A percentile compares a stretch with the other conserved stretches of the same genome.
These are phyloP conservation scores for Pezizomycotina sp. DNA, from an alignment of 2,329 filamentous ascomycete genomes.

Conservation along the genomic window DNA sequence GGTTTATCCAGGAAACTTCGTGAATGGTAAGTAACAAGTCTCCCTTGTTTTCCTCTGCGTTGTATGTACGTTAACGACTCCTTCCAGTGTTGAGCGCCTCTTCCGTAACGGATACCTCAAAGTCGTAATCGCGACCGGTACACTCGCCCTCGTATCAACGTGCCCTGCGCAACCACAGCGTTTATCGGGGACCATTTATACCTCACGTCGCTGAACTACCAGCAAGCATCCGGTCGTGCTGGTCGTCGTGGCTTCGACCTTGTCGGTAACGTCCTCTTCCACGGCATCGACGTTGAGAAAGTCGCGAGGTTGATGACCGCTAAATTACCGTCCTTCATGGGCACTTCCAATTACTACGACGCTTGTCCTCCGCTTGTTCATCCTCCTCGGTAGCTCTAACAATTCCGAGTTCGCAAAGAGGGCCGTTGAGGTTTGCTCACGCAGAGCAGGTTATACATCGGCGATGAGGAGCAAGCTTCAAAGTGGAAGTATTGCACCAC, in stretches of 20 bases:
- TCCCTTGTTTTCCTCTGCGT: not conserved
- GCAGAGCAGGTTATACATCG: constrained; percentile 53
- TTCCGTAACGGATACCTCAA: constrained; percentile 56
- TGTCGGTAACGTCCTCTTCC: constrained; percentile 67
- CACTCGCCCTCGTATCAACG: constrained; percentile 44
- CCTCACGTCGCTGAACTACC: constrained; percentile 58
- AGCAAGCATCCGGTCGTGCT: constrained; percentile 60
- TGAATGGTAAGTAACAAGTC: constrained; percentile 37
- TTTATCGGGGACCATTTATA: constrained; percentile 59
- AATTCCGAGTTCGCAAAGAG: constrained; percentile 44
- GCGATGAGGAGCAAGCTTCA: constrained; percentile 49
- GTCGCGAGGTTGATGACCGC: constrained; percentile 55
- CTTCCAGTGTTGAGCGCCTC: constrained; percentile 46
- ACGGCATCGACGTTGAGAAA: constrained; percentile 44
- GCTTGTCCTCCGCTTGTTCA: constrained; percentile 51
- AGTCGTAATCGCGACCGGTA: constrained; percentile 55
- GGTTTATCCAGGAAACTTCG: constrained; percentile 54
- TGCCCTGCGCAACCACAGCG: constrained; percentile 68
- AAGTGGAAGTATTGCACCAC: constrained; percentile 56
- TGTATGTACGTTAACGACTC: constrained; percentile 15
- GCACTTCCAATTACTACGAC: constrained; percentile 62
- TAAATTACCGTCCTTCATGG: constrained; percentile 54
- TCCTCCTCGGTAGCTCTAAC: constrained; percentile 48
- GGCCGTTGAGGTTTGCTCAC: constrained; percentile 49
- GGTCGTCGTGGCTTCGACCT: constrained; percentile 67